Evolutionary conservation across 78 protist genomes (phyloP).

Genomic region (Dictyostelium firmibasis): DNA sequence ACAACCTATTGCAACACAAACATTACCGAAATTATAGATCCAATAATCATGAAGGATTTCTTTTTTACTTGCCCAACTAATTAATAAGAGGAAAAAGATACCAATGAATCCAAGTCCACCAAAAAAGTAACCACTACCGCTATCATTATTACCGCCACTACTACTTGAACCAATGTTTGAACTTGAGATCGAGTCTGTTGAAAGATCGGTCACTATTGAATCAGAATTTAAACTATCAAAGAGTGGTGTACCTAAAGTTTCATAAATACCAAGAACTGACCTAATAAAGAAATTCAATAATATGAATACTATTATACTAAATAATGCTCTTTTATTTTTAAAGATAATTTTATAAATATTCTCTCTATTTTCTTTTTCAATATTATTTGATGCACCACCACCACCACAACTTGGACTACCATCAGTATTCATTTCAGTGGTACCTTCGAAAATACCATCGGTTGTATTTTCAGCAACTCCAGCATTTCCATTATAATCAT

Average conservation of each 20-base stretch:
- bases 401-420: neutral
- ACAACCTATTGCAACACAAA: neutral
- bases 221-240: neutral
- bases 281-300: slow-evolving; percentile 14
- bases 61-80: neutral
- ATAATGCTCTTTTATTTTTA: neutral
- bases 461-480: neutral
- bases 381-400: neutral
- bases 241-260: slow-evolving; percentile 40
- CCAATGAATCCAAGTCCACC: slow-evolving; percentile 25
- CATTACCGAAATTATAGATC: neutral
- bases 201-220: neutral
- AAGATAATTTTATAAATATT: neutral
- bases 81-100: neutral
- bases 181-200: neutral
- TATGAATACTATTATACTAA: neutral
- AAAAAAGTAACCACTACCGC: slow-evolving; percentile 21
- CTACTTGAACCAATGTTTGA: neutral
- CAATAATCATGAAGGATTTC: neutral
- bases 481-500: neutral
- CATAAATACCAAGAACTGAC: slow-evolving; percentile 3
- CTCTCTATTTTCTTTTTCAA: neutral
- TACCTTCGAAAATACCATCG: neutral
- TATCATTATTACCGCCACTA: neutral
- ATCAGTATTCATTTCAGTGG: neutral